Conservation (phyloP, 2,329 filamentous ascomycete species). For the Beauveria sp. region DNA sequence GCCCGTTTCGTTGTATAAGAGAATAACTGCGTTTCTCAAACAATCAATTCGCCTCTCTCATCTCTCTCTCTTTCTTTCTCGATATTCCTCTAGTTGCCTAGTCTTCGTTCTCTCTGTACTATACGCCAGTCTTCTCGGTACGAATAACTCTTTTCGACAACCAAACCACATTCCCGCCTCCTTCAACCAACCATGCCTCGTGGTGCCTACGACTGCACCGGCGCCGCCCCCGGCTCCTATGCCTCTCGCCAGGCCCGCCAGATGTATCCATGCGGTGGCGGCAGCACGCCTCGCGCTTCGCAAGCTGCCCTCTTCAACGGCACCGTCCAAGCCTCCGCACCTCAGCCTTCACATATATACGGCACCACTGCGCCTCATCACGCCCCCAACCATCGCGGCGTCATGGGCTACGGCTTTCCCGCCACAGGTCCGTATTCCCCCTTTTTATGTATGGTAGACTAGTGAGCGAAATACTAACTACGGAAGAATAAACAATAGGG, state of each 20-base stretch:
- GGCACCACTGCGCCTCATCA: too few relatives aligned
- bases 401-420: background rate
- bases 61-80: background rate
- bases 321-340: background rate
- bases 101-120: background rate
- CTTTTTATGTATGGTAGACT: too few relatives aligned
- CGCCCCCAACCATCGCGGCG: too few relatives aligned
- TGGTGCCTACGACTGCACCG: constrained; percentile 8
- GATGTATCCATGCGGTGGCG: background rate
- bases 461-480: too few relatives aligned
- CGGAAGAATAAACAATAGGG: background rate
- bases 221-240: constrained; percentile 7
- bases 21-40: background rate
- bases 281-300: constrained; percentile 3
- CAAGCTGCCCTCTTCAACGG: background rate
- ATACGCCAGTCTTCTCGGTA: background rate
- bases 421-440: background rate
- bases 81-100: too few relatives aligned
- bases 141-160: background rate
- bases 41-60: background rate
- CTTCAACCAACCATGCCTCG: background rate
- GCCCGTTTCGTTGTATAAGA: background rate
- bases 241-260: constrained; percentile 1
- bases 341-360: too few relatives aligned
- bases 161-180: background rate